Conservation (phyloP, 306 rosid genomes). For the Spatholobus suberectus region DNA sequence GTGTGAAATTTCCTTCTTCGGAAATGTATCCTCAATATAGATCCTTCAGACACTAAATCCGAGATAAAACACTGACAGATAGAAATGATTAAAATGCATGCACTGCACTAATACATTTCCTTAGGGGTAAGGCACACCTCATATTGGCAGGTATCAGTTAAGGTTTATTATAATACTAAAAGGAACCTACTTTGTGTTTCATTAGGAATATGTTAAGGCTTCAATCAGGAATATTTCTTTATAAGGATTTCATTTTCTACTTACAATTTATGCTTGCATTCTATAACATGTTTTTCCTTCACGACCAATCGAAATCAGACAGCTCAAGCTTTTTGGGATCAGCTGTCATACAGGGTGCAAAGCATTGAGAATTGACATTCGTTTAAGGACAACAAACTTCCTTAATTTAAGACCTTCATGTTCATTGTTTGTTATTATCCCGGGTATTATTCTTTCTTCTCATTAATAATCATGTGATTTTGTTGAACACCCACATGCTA, state of each 20-base stretch:
- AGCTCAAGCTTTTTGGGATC: conserved; percentile 50
- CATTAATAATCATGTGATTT: conserved; percentile 61
- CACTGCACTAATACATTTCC: conserved; percentile 44
- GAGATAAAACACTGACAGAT: conserved; percentile 44
- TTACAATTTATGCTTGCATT: conserved; percentile 53
- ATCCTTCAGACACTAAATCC: conserved; percentile 35
- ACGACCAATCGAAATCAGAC: conserved; percentile 62
- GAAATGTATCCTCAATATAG: conserved; percentile 63
- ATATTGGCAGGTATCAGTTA: conserved; percentile 49
- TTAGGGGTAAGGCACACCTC: conserved; percentile 45
- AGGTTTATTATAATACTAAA: conserved; percentile 41
- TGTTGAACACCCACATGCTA: conserved; percentile 60
- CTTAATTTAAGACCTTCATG: conserved; percentile 43
- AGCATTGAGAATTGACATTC: conserved; percentile 49
- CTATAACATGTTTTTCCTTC: conserved; percentile 48
- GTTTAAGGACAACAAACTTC: conserved; percentile 43
- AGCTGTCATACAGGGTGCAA: conserved; percentile 53
- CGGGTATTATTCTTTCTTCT: conserved; percentile 26
- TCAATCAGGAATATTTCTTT: conserved; percentile 53
- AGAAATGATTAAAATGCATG: conserved; percentile 49
- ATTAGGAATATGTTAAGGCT: conserved; percentile 43
- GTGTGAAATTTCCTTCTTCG: conserved; percentile 64
- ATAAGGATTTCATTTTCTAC: conserved; percentile 52
- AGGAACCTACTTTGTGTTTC: conserved; percentile 52
- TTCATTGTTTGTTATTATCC: conserved; percentile 43